These are phyloP conservation scores for Saraca asoca DNA, from an alignment of 331 rosid genomes.

Conservation along the genomic window DNA sequence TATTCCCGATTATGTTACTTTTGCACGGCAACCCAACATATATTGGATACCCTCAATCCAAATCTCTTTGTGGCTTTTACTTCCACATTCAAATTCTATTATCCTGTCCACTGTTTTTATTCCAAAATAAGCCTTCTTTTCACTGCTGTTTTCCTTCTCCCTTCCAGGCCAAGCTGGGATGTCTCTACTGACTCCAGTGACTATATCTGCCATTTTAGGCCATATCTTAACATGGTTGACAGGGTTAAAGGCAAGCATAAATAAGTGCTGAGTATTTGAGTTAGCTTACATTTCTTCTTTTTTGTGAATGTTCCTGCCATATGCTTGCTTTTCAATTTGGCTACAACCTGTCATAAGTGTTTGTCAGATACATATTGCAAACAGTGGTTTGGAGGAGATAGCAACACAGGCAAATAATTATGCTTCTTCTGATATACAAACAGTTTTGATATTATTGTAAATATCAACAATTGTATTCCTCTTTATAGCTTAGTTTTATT, in stretches of 20 bases:
- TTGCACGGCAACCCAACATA: constrained; percentile 68
- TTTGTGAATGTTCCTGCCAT: constrained; percentile 89
- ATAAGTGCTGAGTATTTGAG: constrained; percentile 24
- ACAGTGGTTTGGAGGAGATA: constrained; percentile 18
- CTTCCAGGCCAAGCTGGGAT: constrained; percentile 76
- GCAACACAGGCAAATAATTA: constrained; percentile 5
- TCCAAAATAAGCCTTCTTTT: constrained; percentile 73
- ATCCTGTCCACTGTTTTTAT: constrained; percentile 68
- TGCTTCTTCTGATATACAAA: constrained; percentile 27
- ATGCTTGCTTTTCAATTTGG: constrained; percentile 90
- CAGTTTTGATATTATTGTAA: background rate
- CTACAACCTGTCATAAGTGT: constrained; percentile 69
- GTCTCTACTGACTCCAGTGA: constrained; percentile 66
- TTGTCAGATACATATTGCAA: constrained; percentile 25
- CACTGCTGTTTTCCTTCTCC: constrained; percentile 51
- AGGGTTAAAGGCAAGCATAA: constrained; percentile 16
- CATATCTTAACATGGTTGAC: constrained; percentile 33
- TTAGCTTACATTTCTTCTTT: constrained; percentile 84
- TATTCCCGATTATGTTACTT: constrained; percentile 37
- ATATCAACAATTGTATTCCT: background rate
- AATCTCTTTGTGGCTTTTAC: constrained; percentile 64
- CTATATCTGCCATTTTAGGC: constrained; percentile 67
- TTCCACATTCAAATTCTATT: constrained; percentile 87
- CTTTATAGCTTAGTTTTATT: constrained; percentile 19
- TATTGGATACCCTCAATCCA: constrained; percentile 86